phyloP scores from a whole-genome alignment of 1,139 yeast genomes.

The Sugiyamaella neomexicana region DNA sequence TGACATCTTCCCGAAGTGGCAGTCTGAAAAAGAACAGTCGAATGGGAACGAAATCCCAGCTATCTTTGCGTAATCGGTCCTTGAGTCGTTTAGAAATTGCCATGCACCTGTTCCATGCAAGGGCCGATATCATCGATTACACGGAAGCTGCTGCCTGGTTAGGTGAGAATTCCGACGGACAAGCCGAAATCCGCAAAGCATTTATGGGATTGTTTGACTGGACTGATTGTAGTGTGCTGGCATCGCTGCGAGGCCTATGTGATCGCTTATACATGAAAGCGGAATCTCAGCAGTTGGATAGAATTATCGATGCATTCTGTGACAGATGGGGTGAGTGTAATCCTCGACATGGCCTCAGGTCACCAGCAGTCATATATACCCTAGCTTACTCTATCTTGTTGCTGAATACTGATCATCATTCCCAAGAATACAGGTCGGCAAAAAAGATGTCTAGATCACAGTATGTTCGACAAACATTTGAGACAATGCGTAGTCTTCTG shows the following conservation, averaged over 20 bases:
- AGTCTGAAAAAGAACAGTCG: slow-evolving; percentile 1
- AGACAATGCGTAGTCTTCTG: slow-evolving; percentile 26
- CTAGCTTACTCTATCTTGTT: slow-evolving; percentile 71
- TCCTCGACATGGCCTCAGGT: slow-evolving; percentile 50
- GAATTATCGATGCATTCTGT: slow-evolving; percentile 68
- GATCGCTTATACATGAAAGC: slow-evolving; percentile 70
- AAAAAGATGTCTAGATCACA: slow-evolving; percentile 42
- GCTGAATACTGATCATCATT: slow-evolving; percentile 52
- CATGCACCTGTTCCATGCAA: slow-evolving; percentile 25
- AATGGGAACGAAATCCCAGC: slow-evolving; percentile 7
- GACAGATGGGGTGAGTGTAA: slow-evolving; percentile 62
- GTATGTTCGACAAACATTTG: slow-evolving; percentile 34
- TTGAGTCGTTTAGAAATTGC: slow-evolving; percentile 23
- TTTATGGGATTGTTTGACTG: slow-evolving; percentile 40
- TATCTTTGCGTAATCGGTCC: slow-evolving; percentile 3
- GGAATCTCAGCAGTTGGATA: slow-evolving; percentile 81
- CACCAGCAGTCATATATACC: slow-evolving; percentile 67
- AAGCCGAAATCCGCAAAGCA: slow-evolving; percentile 30
- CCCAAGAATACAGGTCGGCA: slow-evolving; percentile 34
- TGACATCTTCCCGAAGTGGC: slow-evolving; percentile 4
- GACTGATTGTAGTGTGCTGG: slow-evolving; percentile 40
- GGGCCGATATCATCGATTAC: slow-evolving; percentile 25
- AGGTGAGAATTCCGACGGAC: slow-evolving; percentile 32
- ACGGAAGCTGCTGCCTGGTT: slow-evolving; percentile 37
- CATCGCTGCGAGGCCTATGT: slow-evolving; percentile 62